Percentiles rank a stretch among this genome's conserved stretches.
These are phyloP conservation scores for Ophiostoma sp. DNA, from an alignment of 2,329 filamentous ascomycete genomes.

Conservation along the genomic window DNA sequence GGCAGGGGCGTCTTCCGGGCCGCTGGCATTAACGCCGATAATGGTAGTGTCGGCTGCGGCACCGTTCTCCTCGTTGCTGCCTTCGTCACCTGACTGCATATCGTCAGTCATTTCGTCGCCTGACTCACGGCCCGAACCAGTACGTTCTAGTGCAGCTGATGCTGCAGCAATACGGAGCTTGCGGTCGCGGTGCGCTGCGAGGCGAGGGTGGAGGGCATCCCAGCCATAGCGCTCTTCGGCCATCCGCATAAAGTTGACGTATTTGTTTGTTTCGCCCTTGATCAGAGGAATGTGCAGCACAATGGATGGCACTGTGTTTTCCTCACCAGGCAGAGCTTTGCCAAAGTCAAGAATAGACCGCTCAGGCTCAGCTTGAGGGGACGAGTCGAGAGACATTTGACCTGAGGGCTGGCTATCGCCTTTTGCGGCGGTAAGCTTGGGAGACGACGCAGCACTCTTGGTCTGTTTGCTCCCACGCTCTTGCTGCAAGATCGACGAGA, in stretches of 20 bases:
- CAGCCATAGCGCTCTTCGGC: slow-evolving; percentile 93
- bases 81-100: slow-evolving; percentile 61
- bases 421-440: slow-evolving; percentile 46
- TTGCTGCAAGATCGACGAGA: slow-evolving; percentile 42
- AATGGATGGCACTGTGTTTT: slow-evolving; percentile 65
- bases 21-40: slow-evolving; percentile 40
- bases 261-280: slow-evolving; percentile 76
- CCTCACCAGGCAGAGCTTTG: slow-evolving; percentile 53
- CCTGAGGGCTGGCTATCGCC: slow-evolving; percentile 35
- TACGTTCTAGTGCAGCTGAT: slow-evolving; percentile 75
- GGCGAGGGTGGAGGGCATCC: slow-evolving; percentile 83
- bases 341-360: slow-evolving; percentile 59
- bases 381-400: slow-evolving; percentile 30
- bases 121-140: slow-evolving; percentile 61
- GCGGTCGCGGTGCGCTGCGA: slow-evolving; percentile 81
- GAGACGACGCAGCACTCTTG: slow-evolving; percentile 40
- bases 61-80: slow-evolving; percentile 82
- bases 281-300: slow-evolving; percentile 71
- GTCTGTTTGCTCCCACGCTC: slow-evolving; percentile 38
- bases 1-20: slow-evolving; percentile 54
- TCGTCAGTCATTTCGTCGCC: slow-evolving; percentile 82
- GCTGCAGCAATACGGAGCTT: slow-evolving; percentile 84
- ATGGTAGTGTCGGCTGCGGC: slow-evolving; percentile 44
- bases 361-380: slow-evolving; percentile 35
- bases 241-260: slow-evolving; percentile 90